Evolutionary conservation across 345 rosid genomes (phyloP), one percentile per base, ranked within the genome.

Genomic region (Carallia pectinifolia): DNA sequence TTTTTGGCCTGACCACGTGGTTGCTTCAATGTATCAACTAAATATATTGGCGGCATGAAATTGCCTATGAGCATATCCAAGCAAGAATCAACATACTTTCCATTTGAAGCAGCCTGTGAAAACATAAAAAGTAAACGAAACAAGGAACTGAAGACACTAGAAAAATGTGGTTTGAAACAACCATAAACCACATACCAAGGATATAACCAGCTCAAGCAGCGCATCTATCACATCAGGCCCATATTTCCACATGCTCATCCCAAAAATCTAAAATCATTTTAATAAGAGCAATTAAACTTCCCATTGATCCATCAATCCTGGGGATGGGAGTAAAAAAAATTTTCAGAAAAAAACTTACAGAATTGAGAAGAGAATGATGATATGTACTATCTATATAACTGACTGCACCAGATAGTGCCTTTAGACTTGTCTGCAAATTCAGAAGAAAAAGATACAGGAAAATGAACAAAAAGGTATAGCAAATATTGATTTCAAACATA

Each of bases 191-290:
- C 83, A 27, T 86, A 94, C 97, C 86, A 94, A 74, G 60, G 89
- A 82, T 64, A 78, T 78, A 76, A 94, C 65, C 16, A 94, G 83
- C 60, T 82, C 88, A 29, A 81, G 78, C 79, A 90, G 70, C 2
- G 97, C 93, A 74, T 91, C 97, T 83, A 87, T 82, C 61, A 88
- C 88, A 79, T 79, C 80, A 55, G 89, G 82, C 33, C 68, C 81
- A 65, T 81, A 84, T 61, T 80, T 84, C 97, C 99, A 92, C 87
- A 92, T 56, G 77, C 77, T 83, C 93, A 90, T 87, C 63, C 82
- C 74, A 81, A 85, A 90, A 69, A 95, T 83, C 96, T 91, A 67
- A 17, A 71, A 38, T 36, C 53, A 8, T 31, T 30, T 10, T 44
- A 64, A 36, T 37, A 68, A 48, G 33, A 60, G 71, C 48, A 66